Conservation (phyloP, 2,329 filamentous ascomycete species). For the Fusarium begoniae region DNA sequence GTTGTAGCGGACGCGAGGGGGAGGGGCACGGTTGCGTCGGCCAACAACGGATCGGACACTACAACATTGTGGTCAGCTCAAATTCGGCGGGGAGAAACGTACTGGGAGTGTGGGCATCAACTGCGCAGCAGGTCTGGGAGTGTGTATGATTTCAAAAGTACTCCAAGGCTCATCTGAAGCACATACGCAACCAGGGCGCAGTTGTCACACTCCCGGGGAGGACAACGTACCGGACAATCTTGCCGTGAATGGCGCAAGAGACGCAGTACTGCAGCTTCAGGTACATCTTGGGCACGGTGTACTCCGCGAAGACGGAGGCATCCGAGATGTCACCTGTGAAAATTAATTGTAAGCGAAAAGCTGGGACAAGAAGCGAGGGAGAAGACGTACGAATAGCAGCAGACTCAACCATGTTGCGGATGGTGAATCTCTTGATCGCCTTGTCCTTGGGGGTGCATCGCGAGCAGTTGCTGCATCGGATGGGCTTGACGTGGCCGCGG, state of each 20-base stretch:
- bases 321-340: constrained; percentile 97
- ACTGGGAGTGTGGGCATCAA: constrained; percentile 25
- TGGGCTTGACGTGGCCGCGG: constrained; percentile 99
- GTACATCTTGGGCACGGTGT: constrained; percentile 99
- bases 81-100: constrained; percentile 27
- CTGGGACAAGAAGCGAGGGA: neutral
- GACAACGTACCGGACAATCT: constrained; percentile 98
- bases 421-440: constrained; percentile 99
- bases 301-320: constrained; percentile 98
- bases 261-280: constrained; percentile 99
- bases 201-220: constrained; percentile 68
- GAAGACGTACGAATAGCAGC: constrained; percentile 93
- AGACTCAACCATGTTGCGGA: constrained; percentile 99
- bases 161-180: constrained; percentile 70
- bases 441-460: constrained; percentile 98
- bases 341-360: constrained; percentile 17
- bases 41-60: constrained; percentile 98
- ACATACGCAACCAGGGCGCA: constrained; percentile 58
- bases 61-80: constrained; percentile 55
- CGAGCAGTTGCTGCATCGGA: constrained; percentile 79
- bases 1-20: constrained; percentile 98
- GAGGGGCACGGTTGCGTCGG: constrained; percentile 98
- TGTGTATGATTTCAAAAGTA: constrained; percentile 47
- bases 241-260: constrained; percentile 99
- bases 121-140: constrained; percentile 37